Base-by-base conservation (phyloP, 352 stramenopile genomes). In the Phytopythium kandeliae region DNA sequence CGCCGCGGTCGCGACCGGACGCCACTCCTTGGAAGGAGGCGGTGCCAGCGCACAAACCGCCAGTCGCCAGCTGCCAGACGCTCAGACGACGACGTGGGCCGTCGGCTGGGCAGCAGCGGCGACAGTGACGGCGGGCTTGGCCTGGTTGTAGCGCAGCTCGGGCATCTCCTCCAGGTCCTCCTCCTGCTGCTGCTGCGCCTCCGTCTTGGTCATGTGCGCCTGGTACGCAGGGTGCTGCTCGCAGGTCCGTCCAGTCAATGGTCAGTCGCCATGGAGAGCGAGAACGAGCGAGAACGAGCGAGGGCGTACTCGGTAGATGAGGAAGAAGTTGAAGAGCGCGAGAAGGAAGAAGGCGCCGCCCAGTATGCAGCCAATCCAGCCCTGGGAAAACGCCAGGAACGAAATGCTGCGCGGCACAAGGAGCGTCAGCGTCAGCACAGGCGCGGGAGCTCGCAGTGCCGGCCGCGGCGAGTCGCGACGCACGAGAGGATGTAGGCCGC, bases 241-340 rank as follows among this genome's bases (percentile, higher is more conserved):
- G 28, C 4, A 9, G 4, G 28, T 31, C 9, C 9, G 28, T n/a
- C n/a, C n/a, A n/a, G n/a, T n/a, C n/a, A n/a, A n/a, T n/a, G n/a
- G n/a, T n/a, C n/a, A n/a, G n/a, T n/a, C n/a, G 13, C 58, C 41
- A 21, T 8, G 21, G 33, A 48, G 28, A 54, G 12, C 45, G 44
- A 47, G 57, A 61, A 33, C 34, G 41, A 15, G 22, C 16, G 12
- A 36, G 15, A n/a, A 34, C 8, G 30, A 52, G 12, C 3, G 5
- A 7, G 68, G 10, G 17, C 71, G 53, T 86, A 92, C 82, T 58
- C 71, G 67, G 49, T 78, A 56, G 58, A 93, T 93, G 55, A 93
- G 69, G 70, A 93, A 93, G 64, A 91, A 93, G 69, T 93, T 93
- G 58, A 93, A 91, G 2, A 86, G 58, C 22, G 79, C 79, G 31